phyloP scores from a whole-genome alignment of 1,284 basidiomycete species.

The Naganishia sp. region DNA sequence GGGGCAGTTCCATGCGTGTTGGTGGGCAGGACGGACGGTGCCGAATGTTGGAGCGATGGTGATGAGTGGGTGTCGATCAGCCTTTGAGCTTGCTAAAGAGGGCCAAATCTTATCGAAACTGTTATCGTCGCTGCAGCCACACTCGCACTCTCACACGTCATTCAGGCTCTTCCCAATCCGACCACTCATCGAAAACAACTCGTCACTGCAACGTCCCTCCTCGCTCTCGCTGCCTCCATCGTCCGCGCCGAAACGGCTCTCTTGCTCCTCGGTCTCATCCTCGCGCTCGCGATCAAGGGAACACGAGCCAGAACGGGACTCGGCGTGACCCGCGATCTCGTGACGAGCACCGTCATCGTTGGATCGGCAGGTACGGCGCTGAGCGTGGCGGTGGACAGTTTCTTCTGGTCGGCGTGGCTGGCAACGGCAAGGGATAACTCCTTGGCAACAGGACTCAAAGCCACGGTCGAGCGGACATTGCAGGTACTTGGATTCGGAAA shows the following conservation, averaged over 20 bases:
- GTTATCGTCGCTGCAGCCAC: not conserved
- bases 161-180: constrained; percentile 15
- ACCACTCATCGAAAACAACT: constrained; percentile 31
- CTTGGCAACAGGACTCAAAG: not conserved
- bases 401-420: constrained; percentile 68
- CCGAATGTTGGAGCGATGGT: constrained; percentile 92
- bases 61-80: constrained; percentile 62
- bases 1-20: constrained; percentile 86
- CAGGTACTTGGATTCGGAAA: constrained; percentile 14
- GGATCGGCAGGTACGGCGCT: constrained; percentile 64
- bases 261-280: constrained; percentile 64
- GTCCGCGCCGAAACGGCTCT: constrained; percentile 79
- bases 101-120: not conserved
- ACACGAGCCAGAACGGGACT: constrained; percentile 54
- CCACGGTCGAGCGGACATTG: not conserved
- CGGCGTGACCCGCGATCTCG: not conserved
- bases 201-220: constrained; percentile 48
- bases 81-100: not conserved
- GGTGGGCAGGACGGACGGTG: constrained; percentile 88
- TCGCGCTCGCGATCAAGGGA: constrained; percentile 61
- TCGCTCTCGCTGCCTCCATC: constrained; percentile 71
- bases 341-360: constrained; percentile 61
- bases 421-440: not conserved
- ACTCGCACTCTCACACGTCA: constrained; percentile 2
- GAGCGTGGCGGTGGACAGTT: constrained; percentile 68